Conservation (phyloP, 2,329 filamentous ascomycete genomes). For the Nemania sp. region DNA sequence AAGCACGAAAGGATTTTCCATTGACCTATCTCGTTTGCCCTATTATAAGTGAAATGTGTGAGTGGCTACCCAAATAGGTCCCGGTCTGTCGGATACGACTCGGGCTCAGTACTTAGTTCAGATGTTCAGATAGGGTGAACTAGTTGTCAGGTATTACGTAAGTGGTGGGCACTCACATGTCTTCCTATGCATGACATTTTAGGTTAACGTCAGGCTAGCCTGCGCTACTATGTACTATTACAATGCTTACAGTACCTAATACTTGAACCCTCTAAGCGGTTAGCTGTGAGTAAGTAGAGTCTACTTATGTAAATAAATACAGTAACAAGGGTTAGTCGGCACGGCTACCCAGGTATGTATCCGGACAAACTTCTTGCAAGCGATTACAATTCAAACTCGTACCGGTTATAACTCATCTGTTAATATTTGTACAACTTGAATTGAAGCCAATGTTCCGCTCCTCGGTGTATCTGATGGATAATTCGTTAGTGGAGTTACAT, state of each 20-base stretch:
- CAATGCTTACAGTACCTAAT: background rate
- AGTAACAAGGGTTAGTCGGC: too few relatives aligned
- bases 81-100: constrained; percentile 23
- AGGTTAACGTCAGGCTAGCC: background rate
- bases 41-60: background rate
- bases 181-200: background rate
- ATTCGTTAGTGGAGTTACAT: background rate
- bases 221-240: background rate
- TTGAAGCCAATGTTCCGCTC: background rate
- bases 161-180: background rate
- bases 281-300: too few relatives aligned
- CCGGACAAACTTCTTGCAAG: background rate
- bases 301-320: too few relatives aligned
- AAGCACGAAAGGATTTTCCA: background rate
- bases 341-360: background rate
- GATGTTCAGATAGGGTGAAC: background rate
- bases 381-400: background rate
- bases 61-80: background rate
- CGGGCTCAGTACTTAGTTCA: background rate
- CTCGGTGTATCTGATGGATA: background rate
- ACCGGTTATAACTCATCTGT: background rate
- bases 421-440: background rate
- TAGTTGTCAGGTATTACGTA: constrained; percentile 3
- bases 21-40: background rate
- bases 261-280: background rate